phyloP scores from a whole-genome alignment of 176 grass and related monocot genomes.

The Cenchrus americanus region DNA sequence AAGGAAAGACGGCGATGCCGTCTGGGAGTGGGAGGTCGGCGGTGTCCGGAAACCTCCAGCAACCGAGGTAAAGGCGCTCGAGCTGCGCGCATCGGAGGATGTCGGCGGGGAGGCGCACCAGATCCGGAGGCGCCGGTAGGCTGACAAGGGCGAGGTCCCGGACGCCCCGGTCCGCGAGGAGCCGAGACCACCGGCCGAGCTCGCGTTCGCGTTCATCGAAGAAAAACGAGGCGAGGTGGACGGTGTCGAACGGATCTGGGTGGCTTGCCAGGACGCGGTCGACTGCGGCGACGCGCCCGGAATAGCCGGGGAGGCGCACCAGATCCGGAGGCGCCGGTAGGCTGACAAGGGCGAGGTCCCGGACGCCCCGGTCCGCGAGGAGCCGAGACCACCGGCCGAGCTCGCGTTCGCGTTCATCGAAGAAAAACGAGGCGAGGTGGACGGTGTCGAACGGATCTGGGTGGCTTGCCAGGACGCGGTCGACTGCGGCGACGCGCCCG shows the following conservation, averaged over 20 bases:
- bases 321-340: neutral
- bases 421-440: neutral
- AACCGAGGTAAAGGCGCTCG: constrained; percentile 35
- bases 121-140: neutral
- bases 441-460: constrained; percentile 24
- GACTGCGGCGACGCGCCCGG: neutral
- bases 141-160: neutral
- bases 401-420: neutral
- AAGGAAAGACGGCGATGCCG: constrained; percentile 29
- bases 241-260: constrained; percentile 21
- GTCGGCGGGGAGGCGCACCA: neutral
- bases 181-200: neutral
- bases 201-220: neutral
- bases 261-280: constrained; percentile 31
- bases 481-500: neutral
- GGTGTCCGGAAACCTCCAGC: constrained; percentile 19
- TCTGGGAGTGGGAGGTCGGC: neutral
- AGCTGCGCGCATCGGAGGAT: constrained; percentile 33
- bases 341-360: neutral
- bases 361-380: constrained; percentile 18
- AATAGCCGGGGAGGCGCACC: neutral
- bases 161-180: constrained; percentile 18
- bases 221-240: neutral
- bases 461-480: constrained; percentile 33
- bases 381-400: neutral